Base-by-base conservation (phyloP, 108 stramenopile genomes). In the Poteriospumella lacustris region DNA sequence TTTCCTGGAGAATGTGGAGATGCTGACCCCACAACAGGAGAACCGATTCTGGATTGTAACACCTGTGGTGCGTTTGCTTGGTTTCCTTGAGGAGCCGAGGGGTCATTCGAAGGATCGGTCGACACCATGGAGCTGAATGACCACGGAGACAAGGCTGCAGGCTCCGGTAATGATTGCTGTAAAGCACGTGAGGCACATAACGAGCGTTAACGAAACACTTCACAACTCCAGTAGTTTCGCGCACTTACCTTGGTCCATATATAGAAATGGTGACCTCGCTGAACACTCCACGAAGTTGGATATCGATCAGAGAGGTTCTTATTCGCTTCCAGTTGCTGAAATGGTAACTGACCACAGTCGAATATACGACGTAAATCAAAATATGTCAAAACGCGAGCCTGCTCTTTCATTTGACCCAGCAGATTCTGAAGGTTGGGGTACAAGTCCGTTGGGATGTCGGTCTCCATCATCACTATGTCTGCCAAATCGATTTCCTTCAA, bases 211-310 rank as follows among this genome's bases (percentile, higher is more conserved):
- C n/a, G n/a, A n/a, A n/a, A n/a, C n/a, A n/a, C n/a, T n/a, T n/a
- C n/a, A n/a, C n/a, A n/a, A n/a, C n/a, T n/a, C n/a, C n/a, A n/a
- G n/a, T n/a, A n/a, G n/a, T n/a, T n/a, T n/a, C n/a, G n/a, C n/a
- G n/a, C 41, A 39, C 36, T 52, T 33, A 78, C 76, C 80, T 85
- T 86, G 36, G 3, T 76, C 84, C 84, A 86, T 26, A 85, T 39
- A 79, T 77, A 86, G 58, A 86, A 81, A 58, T 86, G 86, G 43
- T 86, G 84, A 19, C 86, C 86, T 28, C 84, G 43, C 34, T 83
- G 41, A 26, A 85, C 84, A 36, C 80, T 81, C 86, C 86, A 86
- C 34, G 76, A 72, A 59, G 86, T 86, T 29, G 81, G 84, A 62
- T 79, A 86, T 28, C 84, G 81, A 58, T 86, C 86, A 2, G 82